Evolutionary conservation across 1,284 basidiomycete genomes (phyloP).

Genomic region (Jaminaea rosea): DNA sequence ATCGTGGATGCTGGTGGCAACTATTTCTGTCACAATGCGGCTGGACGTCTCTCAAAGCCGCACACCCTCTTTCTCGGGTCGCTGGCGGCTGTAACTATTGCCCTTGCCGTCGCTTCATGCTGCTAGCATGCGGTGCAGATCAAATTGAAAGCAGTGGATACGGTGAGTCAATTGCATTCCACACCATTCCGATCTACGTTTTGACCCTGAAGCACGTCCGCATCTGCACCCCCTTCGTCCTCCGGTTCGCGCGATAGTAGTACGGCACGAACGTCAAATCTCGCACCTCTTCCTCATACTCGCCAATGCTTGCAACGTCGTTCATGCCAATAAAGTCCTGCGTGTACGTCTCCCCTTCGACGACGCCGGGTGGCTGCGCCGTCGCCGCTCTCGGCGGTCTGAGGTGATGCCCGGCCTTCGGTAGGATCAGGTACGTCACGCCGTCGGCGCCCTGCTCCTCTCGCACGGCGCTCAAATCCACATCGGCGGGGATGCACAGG

Average conservation of each 20-base stretch:
- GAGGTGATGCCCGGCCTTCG: constrained; percentile 8
- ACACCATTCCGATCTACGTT: too few relatives aligned
- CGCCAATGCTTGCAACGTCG: background rate
- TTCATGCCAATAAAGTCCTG: background rate
- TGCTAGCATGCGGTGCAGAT: too few relatives aligned
- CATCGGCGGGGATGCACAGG: constrained; percentile 5
- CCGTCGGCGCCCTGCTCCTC: background rate
- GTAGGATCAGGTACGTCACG: constrained; percentile 2
- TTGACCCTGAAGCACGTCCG: background rate
- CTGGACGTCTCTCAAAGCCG: too few relatives aligned
- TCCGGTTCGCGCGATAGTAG: background rate
- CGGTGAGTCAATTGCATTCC: too few relatives aligned
- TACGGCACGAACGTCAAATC: background rate
- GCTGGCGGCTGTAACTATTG: too few relatives aligned
- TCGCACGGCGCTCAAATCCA: background rate
- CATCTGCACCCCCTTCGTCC: background rate
- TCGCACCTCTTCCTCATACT: background rate
- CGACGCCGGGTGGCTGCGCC: background rate
- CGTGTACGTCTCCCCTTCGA: too few relatives aligned
- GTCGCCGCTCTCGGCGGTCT: background rate
- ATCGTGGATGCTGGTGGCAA: too few relatives aligned
- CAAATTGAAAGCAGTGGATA: too few relatives aligned
- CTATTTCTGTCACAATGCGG: too few relatives aligned
- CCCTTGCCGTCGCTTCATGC: too few relatives aligned
- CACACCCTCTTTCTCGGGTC: too few relatives aligned